Evolutionary conservation across 2,329 filamentous ascomycete genomes (phyloP), one percentile per base, ranked within the genome.

Genomic region (Fusarium sp.): DNA sequence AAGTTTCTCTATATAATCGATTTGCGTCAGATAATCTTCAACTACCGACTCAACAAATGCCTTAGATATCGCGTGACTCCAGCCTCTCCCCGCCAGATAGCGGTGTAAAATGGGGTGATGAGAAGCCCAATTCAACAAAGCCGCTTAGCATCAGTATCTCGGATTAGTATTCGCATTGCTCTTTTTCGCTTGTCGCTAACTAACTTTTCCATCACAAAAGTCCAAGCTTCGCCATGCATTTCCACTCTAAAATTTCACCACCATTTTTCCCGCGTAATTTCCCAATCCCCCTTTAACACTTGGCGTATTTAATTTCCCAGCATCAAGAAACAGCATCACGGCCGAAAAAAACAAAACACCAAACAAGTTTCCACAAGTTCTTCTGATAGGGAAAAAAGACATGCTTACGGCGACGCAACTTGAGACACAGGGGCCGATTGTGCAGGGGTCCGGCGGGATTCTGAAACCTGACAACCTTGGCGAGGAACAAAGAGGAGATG

Each of bases 401-500:
- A 73, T 70, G 67, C 44, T 49, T 43, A 62, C 48, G 44, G 33
- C 52, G 57, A 52, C 67, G 41, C 57, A 70, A 71, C 63, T 44
- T 72, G 73, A 75, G 63, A 74, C 73, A 50, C 42, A 23, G 60
- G 73, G 37, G 62, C 37, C 52, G 46, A 56, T 33, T 46, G 20
- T 53, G 33, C 63, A 71, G 63, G 55, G 66, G 26, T 53, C 59
- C 57, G 57, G 53, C 50, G 33, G 35, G 33, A 31, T 41, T 23
- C 29, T 56, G 55, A 61, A 65, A 63, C 58, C 39, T 47, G 44
- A 35, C 33, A 60, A 56, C 59, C 67, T 70, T 67, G 67, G 61
- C 33, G 28, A 43, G 23, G 39, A 59, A 43, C 54, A 58, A 35
- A 28, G 43, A 38, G 42, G 33, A 60, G 44, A 41, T 44, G 48